These are phyloP conservation scores for Phytomonas sp. DNA, from an alignment of 208 protist species.

Conservation along the genomic window DNA sequence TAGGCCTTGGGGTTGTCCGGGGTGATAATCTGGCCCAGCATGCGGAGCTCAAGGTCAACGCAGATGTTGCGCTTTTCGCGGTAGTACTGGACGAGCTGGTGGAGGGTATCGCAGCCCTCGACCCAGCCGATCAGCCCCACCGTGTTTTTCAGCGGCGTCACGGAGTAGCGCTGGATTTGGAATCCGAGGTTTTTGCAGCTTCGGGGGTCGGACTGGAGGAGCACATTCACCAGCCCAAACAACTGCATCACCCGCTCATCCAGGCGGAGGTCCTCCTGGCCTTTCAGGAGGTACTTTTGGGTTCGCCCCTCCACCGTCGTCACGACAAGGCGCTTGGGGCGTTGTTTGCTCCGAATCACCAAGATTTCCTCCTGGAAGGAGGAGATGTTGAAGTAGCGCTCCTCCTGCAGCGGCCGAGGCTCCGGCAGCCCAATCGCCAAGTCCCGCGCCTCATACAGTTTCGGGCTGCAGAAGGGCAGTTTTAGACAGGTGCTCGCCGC, in stretches of 20 bases:
- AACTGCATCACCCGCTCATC: conserved; percentile 99
- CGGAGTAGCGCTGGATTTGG: conserved; percentile 91
- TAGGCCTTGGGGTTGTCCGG: conserved; percentile 79
- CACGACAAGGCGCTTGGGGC: conserved; percentile 95
- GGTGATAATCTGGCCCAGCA: conserved; percentile 76
- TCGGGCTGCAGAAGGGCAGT: conserved; percentile 76
- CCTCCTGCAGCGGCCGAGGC: conserved; percentile 71
- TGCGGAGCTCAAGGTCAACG: conserved; percentile 73
- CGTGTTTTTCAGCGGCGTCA: conserved; percentile 97
- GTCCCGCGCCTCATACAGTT: conserved; percentile 71
- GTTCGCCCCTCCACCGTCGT: conserved; percentile 90
- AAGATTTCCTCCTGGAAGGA: conserved; percentile 86
- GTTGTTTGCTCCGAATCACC: conserved; percentile 98
- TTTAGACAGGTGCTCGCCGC: conserved; percentile 38
- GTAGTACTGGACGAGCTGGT: conserved; percentile 78
- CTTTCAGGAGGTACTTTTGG: conserved; percentile 99
- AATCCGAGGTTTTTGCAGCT: conserved; percentile 82
- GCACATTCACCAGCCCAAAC: conserved; percentile 98
- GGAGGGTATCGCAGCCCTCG: conserved; percentile 94
- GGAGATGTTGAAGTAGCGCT: conserved; percentile 86
- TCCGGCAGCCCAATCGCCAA: conserved; percentile 73
- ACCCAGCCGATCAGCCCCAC: conserved; percentile 99
- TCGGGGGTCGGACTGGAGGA: conserved; percentile 89
- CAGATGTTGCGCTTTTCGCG: conserved; percentile 44
- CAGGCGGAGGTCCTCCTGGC: conserved; percentile 95